phyloP scores from a whole-genome alignment of 352 stramenopile species.

The Elongisporangium undulatum region DNA sequence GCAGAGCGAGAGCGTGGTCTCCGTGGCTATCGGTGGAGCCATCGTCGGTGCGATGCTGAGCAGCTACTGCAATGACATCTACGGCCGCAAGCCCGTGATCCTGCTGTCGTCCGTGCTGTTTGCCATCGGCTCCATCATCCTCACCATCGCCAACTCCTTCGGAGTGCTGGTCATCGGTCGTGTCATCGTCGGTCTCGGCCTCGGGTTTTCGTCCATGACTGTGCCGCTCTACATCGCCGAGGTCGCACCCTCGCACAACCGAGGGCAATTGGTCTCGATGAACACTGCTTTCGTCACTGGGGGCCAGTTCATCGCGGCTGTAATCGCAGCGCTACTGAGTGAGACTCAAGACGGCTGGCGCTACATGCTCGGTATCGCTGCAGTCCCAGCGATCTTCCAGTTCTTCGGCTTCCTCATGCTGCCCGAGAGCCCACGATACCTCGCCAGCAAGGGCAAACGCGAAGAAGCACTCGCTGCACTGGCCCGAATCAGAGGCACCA shows the following conservation, averaged over 20 bases:
- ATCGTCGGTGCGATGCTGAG: slow-evolving; percentile 57
- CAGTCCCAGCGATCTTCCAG: slow-evolving; percentile 61
- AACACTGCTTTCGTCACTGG: slow-evolving; percentile 71
- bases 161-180: slow-evolving; percentile 44
- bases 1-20: slow-evolving; percentile 66
- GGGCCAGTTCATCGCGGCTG: slow-evolving; percentile 72
- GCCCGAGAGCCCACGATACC: slow-evolving; percentile 63
- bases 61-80: slow-evolving; percentile 50
- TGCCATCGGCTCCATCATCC: slow-evolving; percentile 47
- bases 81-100: slow-evolving; percentile 61
- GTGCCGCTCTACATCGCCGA: slow-evolving; percentile 81
- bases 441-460: slow-evolving; percentile 40
- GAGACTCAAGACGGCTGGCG: slow-evolving; percentile 54
- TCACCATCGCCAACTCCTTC: slow-evolving; percentile 50
- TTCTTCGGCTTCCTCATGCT: slow-evolving; percentile 62
- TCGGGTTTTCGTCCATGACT: slow-evolving; percentile 72
- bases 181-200: slow-evolving; percentile 52
- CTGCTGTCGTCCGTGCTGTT: slow-evolving; percentile 63
- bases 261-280: slow-evolving; percentile 65
- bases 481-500: slow-evolving; percentile 42
- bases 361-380: slow-evolving; percentile 76
- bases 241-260: slow-evolving; percentile 58
- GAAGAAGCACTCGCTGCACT: slow-evolving; percentile 39
- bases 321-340: slow-evolving; percentile 57
- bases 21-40: slow-evolving; percentile 64